Evolutionary conservation across 768 basidiomycete species (phyloP).

Genomic region (Lactarius tabidus): DNA sequence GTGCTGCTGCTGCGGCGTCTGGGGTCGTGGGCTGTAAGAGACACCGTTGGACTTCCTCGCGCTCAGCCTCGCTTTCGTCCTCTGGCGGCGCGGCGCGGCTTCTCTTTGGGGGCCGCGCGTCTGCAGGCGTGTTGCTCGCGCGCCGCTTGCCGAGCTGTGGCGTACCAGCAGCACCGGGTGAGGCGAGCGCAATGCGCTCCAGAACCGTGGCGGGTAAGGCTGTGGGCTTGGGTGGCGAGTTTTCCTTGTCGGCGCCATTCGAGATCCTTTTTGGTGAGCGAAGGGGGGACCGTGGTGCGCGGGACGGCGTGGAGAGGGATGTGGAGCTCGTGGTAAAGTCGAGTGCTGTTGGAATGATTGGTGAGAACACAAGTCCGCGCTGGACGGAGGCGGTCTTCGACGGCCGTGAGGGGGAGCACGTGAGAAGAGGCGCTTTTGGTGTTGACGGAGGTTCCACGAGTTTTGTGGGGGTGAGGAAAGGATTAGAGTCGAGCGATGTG

Average conservation of each 20-base stretch:
- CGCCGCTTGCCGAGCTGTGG: slow-evolving; percentile 44
- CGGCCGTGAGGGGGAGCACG: slow-evolving; percentile 22
- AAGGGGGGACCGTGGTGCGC: slow-evolving; percentile 20
- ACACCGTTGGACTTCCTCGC: slow-evolving; percentile 13
- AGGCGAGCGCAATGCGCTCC: slow-evolving; percentile 45
- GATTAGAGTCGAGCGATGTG: slow-evolving; percentile 9
- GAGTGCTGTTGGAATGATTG: slow-evolving; percentile 20
- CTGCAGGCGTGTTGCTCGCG: slow-evolving; percentile 34
- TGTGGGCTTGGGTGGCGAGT: slow-evolving; percentile 41
- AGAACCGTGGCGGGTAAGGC: slow-evolving; percentile 35
- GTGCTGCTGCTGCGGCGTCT: not conserved
- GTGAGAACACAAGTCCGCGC: slow-evolving; percentile 9
- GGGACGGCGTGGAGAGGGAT: slow-evolving; percentile 23
- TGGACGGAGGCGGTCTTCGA: slow-evolving; percentile 17
- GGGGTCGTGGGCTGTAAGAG: slow-evolving; percentile 10
- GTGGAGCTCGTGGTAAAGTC: slow-evolving; percentile 12
- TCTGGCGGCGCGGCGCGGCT: not conserved
- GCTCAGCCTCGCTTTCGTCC: slow-evolving; percentile 18
- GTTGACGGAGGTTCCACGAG: slow-evolving; percentile 15
- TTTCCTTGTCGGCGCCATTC: slow-evolving; percentile 53
- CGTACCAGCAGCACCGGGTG: slow-evolving; percentile 28
- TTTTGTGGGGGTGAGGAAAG: not conserved
- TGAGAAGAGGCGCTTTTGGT: slow-evolving; percentile 5
- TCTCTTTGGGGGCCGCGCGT: slow-evolving; percentile 19
- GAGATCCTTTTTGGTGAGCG: slow-evolving; percentile 28